Conservation (phyloP, 129 eudicot genomes). For the Ambrosia trifida region DNA sequence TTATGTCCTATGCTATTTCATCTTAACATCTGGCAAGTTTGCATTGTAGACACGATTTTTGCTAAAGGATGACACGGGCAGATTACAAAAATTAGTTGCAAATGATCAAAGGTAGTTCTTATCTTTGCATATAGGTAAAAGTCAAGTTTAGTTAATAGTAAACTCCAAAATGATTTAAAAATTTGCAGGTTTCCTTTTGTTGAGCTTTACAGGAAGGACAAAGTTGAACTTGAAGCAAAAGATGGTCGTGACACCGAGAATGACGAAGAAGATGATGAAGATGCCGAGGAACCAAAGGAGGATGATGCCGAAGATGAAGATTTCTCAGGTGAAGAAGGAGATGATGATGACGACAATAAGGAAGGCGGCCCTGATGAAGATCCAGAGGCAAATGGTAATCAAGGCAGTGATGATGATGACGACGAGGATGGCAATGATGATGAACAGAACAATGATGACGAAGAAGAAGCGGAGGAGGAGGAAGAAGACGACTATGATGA, state of each 20-base stretch:
- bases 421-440: constrained; percentile 60
- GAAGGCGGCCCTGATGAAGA: constrained; percentile 63
- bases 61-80: constrained; percentile 30
- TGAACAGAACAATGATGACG: constrained; percentile 57
- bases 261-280: constrained; percentile 71
- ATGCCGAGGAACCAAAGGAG: constrained; percentile 27
- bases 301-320: too few relatives aligned
- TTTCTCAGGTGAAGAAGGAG: constrained; percentile 76
- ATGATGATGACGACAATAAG: constrained; percentile 49
- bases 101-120: constrained; percentile 46
- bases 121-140: neutral
- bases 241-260: constrained; percentile 83
- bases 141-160: neutral
- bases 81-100: constrained; percentile 16
- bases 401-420: constrained; percentile 57
- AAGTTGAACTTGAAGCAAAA: constrained; percentile 56
- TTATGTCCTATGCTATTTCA: neutral
- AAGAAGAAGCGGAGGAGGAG: constrained; percentile 40
- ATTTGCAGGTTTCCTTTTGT: constrained; percentile 60
- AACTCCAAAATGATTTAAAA: neutral
- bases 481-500: constrained; percentile 62
- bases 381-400: constrained; percentile 67
- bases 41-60: constrained; percentile 51
- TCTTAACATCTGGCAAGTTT: constrained; percentile 3
- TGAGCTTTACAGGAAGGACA: constrained; percentile 48